Base-by-base conservation (phyloP, 768 basidiomycete genomes). In the Dentipellis sp. region DNA sequence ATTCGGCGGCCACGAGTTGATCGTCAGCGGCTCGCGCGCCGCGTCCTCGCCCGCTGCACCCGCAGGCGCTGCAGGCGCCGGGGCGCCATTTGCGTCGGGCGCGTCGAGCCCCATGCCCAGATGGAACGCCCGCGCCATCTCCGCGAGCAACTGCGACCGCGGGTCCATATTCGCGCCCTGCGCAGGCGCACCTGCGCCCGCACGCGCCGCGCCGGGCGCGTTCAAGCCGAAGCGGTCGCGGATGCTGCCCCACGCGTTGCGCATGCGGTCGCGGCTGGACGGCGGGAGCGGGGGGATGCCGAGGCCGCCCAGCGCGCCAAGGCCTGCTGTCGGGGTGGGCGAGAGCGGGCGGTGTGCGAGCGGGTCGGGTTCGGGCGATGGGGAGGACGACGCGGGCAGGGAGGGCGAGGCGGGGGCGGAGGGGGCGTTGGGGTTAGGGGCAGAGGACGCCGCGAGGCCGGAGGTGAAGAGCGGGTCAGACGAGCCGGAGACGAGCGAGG, bases 41-140 rank as follows among this genome's bases (percentile, higher is more conserved):
- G 36, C 42, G 14, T 46, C 29, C 9, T 14, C 10, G 38, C 50
- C 54, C 11, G 42, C 39, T n/a, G n/a, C n/a, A 12, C 59, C 29
- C 16, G 53, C 52, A 29, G 49, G 19, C 3, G 36, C 49, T 34
- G n/a, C 22, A 23, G n/a, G 35, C 39, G 9, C 16, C 17, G 21
- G 45, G 19, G 36, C 54, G 22, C 19, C 34, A 48, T 39, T 40
- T n/a, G 42, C 55, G 8, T 63, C 62, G 17, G 40, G 51, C 19
- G 61, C 59, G n/a, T 56, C 56, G 36, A 71, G 57, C 2, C 71
- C 71, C 35, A 91, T 74, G 11, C 87, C 87, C 48, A 86, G 72
- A 62, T 88, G 86, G 64, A 91, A 86, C 9, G 86, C 88, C 29
- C 88, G 74, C 22, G 86, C 85, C 85, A 90, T 89, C 67, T 91